These are phyloP conservation scores for Podila verticillata DNA, from an alignment of 192 early-diverging fungal genomes.

Conservation along the genomic window DNA sequence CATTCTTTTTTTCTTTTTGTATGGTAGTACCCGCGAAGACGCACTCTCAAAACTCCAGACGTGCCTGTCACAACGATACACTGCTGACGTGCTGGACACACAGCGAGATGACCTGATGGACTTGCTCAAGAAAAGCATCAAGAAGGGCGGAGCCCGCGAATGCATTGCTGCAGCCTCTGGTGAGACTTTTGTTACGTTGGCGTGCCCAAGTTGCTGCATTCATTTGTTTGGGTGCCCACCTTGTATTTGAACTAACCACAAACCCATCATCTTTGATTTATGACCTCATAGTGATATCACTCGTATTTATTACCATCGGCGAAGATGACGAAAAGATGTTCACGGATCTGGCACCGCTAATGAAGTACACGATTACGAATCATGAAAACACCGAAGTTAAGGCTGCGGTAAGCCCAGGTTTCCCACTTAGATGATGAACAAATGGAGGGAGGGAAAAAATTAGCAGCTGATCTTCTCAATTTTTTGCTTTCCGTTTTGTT, in stretches of 20 bases:
- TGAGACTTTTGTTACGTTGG: slow-evolving; percentile 3
- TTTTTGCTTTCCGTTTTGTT: background rate
- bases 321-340: slow-evolving; percentile 61
- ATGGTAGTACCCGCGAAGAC: slow-evolving; percentile 65
- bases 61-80: slow-evolving; percentile 61
- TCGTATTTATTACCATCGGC: slow-evolving; percentile 61
- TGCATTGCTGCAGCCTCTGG: slow-evolving; percentile 53
- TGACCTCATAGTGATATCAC: slow-evolving; percentile 47
- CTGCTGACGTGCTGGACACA: slow-evolving; percentile 61
- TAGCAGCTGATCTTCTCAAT: background rate
- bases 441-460: background rate
- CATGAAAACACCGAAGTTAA: slow-evolving; percentile 56
- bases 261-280: background rate
- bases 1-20: background rate
- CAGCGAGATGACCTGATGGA: slow-evolving; percentile 64
- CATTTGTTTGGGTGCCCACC: background rate
- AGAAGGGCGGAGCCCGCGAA: slow-evolving; percentile 54
- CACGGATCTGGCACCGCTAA: slow-evolving; percentile 52
- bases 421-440: background rate
- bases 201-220: background rate
- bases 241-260: background rate
- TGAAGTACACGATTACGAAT: slow-evolving; percentile 59
- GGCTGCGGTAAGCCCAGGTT: slow-evolving; percentile 45
- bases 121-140: slow-evolving; percentile 61
- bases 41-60: slow-evolving; percentile 58